These are phyloP conservation scores for Candida sp. DNA, from an alignment of 1,139 yeast species.

Conservation along the genomic window DNA sequence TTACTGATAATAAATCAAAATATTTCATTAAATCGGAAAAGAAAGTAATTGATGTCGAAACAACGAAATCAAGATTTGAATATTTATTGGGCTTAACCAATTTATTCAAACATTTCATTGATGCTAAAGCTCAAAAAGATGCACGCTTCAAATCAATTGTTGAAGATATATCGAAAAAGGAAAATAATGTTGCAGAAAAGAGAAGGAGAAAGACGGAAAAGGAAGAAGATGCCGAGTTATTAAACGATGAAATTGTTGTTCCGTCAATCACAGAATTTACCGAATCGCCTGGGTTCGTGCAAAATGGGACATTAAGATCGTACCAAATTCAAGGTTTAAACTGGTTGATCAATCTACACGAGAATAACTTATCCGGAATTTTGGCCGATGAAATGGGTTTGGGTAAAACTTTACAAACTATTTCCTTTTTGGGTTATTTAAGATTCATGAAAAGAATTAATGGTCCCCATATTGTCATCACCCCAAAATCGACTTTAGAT, in stretches of 20 bases:
- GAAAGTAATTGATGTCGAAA: slow-evolving; percentile 45
- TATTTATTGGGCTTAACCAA: slow-evolving; percentile 65
- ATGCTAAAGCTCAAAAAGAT: slow-evolving; percentile 63
- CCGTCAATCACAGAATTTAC: slow-evolving; percentile 51
- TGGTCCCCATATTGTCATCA: slow-evolving; percentile 74
- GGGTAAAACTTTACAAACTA: slow-evolving; percentile 93
- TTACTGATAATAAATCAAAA: slow-evolving; percentile 14
- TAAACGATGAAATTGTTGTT: slow-evolving; percentile 50
- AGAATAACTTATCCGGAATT: slow-evolving; percentile 84
- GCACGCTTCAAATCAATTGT: slow-evolving; percentile 51
- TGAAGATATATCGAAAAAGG: slow-evolving; percentile 28
- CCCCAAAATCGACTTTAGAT: slow-evolving; percentile 77
- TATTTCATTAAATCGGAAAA: slow-evolving; percentile 51
- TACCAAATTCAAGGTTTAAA: slow-evolving; percentile 92
- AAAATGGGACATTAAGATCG: slow-evolving; percentile 61
- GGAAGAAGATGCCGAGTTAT: slow-evolving; percentile 68
- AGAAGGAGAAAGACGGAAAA: slow-evolving; percentile 60
- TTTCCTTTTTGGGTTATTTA: slow-evolving; percentile 74
- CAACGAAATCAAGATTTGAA: slow-evolving; percentile 60
- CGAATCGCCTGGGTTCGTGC: slow-evolving; percentile 61
- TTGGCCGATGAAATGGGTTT: slow-evolving; percentile 99
- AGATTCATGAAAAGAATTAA: slow-evolving; percentile 56
- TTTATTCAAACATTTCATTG: slow-evolving; percentile 66
- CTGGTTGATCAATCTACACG: slow-evolving; percentile 84
- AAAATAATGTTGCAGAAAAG: slow-evolving; percentile 13